Base-by-base conservation (phyloP, 2,329 filamentous ascomycete genomes). In the Penicillium sp. region DNA sequence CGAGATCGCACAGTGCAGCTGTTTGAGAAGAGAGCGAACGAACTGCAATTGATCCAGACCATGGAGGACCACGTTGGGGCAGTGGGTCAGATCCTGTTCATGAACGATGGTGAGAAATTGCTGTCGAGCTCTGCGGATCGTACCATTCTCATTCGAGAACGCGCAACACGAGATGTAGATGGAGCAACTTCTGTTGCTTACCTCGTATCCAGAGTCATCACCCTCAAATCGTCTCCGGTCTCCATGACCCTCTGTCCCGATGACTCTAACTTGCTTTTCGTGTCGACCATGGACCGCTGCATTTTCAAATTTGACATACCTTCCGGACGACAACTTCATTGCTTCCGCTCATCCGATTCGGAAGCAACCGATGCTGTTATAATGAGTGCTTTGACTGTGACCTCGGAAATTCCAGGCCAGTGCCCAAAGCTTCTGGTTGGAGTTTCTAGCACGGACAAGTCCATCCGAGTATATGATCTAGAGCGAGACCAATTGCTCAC, bases 371-470 rank as follows among this genome's bases (percentile, higher is more conserved):
- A 99, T 64, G 83, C 91, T 6, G 93, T 93, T 0, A 84, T 94
- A 41, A 76, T 97, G 61, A 89, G 92, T 59, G 89, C 88, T 0
- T 79, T 99, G 28, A 84, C 85, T 2, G 83, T 86, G 52, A 64
- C 65, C 13, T 60, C 64, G 36, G 85, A 82, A 44, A 74, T 80
- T 68, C 64, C 84, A 67, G 74, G 84, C 63, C 71, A 80, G 56
- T 72, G 81, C 72, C 78, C 80, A 9, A 82, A 85, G 26, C 82
- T 95, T 46, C 80, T 99, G 47, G 81, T 94, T 16, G 92, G 90
- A n/a, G 82, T 94, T 10, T 96, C 93, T 8, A 92, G 92, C 62
- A 96, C 90, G 0, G 94, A 99, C 71, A 99, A 97, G 69, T 97
- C 94, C 0, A 87, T 99, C 51, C 82, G 94, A 33, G 77, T 99